Evolutionary conservation across 1,139 yeast species (phyloP).

Genomic region (Yamadazyma sp.): DNA sequence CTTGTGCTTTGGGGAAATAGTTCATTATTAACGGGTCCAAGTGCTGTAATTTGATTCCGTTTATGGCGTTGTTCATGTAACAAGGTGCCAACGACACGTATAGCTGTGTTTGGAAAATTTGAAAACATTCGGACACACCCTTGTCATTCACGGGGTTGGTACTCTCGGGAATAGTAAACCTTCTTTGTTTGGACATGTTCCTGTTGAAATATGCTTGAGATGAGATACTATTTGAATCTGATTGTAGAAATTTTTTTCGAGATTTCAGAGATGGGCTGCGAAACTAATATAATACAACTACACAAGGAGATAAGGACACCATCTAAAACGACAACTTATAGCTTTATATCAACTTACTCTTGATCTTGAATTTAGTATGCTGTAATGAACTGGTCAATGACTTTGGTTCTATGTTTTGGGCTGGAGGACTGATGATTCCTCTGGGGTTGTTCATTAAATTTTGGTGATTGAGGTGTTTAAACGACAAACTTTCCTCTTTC

Average conservation of each 20-base stretch:
- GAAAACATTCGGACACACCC: conserved; percentile 64
- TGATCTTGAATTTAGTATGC: conserved; percentile 11
- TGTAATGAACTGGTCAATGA: conserved; percentile 11
- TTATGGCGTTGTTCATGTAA: conserved; percentile 62
- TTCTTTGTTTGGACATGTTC: conserved; percentile 6
- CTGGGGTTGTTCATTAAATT: conserved; percentile 3
- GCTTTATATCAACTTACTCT: conserved; percentile 11
- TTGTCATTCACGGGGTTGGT: conserved; percentile 35
- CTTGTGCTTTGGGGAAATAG: conserved; percentile 68
- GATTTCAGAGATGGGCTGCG: conserved; percentile 5
- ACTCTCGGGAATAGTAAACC: conserved; percentile 23
- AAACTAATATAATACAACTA: conserved; percentile 2
- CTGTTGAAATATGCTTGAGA: neutral
- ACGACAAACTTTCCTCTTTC: conserved; percentile 54
- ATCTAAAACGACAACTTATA: no score
- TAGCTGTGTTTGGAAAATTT: conserved; percentile 58
- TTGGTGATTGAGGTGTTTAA: conserved; percentile 20
- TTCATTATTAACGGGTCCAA: conserved; percentile 87
- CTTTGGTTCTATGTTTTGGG: conserved; percentile 5
- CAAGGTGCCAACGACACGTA: conserved; percentile 88
- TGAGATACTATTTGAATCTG: no score
- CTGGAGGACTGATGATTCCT: conserved; percentile 3
- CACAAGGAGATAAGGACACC: no score
- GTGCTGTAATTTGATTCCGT: conserved; percentile 84
- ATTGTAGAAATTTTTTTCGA: no score